Evolutionary conservation across 202 grass and related monocot species (phyloP), one percentile per base, ranked within the genome.

Genomic region (Brachypodium distachyon): DNA sequence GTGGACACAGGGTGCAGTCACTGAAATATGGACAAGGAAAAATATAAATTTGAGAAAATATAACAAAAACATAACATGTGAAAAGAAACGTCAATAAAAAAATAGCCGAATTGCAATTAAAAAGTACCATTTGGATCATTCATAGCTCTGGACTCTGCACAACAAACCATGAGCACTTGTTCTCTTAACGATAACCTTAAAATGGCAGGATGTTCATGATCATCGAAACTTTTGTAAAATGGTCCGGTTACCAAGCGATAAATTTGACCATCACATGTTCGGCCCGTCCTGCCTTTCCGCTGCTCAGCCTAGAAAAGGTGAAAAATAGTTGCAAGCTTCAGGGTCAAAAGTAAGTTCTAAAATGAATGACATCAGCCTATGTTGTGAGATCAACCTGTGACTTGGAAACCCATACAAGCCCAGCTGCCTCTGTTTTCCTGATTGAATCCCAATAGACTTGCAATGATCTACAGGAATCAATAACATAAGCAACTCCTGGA

Each of bases 401-500:
- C 72, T 97, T 89, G 16, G 93, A 97, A 46, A 91, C 89, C 90
- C 93, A 97, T 75, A 91, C 85, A 70, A 97, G 93, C 64, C 87
- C 62, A 47, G 83, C 66, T 70, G 83, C 66, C 9, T 97, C 88
- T 29, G 42, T 80, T 97, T 91, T 97, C 82, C 83, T 91, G 31
- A 82, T 87, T 82, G 74, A 42, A 54, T 97, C 93, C 93, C 93
- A 93, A 43, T 88, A 85, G 2, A 93, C 88, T 93, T 93, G 90
- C 57, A 97, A 86, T 81, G 93, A 97, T 84, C 93, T 86, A 73
- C 90, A 93, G 28, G 90, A 97, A 82, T 97, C 93, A 9, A 97
- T 89, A 72, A 93, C 78, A 78, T 93, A 91, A 49, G 90, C 93
- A 61, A 91, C 90, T 74, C 90, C 88, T 9, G 93, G 93, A 47